Conservation (phyloP, 148 eudicot species). For the Rhododendron ferrugineum region DNA sequence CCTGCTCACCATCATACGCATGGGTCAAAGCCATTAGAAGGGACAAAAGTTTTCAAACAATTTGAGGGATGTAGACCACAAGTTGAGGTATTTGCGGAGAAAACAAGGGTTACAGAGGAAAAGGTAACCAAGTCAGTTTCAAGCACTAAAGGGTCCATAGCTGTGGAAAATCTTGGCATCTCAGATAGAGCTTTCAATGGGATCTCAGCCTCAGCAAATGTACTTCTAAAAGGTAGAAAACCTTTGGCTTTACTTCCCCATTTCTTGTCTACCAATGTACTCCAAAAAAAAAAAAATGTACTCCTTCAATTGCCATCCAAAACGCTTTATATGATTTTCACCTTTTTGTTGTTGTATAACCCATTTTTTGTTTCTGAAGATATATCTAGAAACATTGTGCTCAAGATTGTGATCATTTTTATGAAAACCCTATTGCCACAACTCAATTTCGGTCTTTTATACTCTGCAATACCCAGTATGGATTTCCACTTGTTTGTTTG, state of each 20-base stretch:
- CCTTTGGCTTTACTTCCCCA: background rate
- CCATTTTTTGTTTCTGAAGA: background rate
- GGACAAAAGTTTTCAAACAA: constrained; percentile 23
- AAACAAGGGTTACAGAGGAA: constrained; percentile 43
- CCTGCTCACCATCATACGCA: constrained; percentile 42
- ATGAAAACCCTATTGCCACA: background rate
- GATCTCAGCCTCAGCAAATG: constrained; percentile 34
- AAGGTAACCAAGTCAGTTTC: constrained; percentile 27
- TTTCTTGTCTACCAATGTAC: constrained; percentile 11
- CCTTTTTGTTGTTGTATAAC: background rate
- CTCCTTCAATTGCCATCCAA: background rate
- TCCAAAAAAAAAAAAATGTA: background rate
- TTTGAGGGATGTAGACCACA: constrained; percentile 24
- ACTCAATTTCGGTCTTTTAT: background rate
- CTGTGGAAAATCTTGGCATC: constrained; percentile 21
- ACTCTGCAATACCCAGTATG: background rate
- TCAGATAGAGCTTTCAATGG: constrained; percentile 38
- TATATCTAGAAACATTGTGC: background rate
- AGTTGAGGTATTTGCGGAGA: constrained; percentile 42
- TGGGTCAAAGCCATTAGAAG: constrained; percentile 9
- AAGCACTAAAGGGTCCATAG: constrained; percentile 22
- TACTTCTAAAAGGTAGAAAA: constrained; percentile 65
- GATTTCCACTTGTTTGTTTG: background rate
- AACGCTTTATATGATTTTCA: background rate
- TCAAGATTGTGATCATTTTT: background rate